A percentile compares a stretch with the other conserved stretches of the same genome.
phyloP scores from a whole-genome alignment of 1,284 basidiomycete genomes.

The Anthracocystis walkeri region DNA sequence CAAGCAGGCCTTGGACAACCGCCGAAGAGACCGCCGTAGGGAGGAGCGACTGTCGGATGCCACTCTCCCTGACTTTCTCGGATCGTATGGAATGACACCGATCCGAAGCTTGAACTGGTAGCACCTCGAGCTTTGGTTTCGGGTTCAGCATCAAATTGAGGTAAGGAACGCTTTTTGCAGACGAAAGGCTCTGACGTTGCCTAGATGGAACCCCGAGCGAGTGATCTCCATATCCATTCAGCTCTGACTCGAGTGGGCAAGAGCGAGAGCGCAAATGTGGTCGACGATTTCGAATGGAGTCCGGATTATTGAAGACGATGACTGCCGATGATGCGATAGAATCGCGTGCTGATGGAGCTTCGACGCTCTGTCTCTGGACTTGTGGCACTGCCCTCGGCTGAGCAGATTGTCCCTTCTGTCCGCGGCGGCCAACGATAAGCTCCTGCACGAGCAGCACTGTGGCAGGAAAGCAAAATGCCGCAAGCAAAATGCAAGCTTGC shows the following conservation, averaged over 20 bases:
- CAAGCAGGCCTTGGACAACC: slow-evolving; percentile 15
- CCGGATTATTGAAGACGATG: neutral
- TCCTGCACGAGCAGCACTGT: slow-evolving; percentile 9
- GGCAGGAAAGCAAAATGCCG: slow-evolving; percentile 20
- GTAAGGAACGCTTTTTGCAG: slow-evolving; percentile 36
- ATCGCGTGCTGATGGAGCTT: slow-evolving; percentile 2
- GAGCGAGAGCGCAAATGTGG: slow-evolving; percentile 26
- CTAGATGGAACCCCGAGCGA: neutral
- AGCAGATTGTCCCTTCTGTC: neutral
- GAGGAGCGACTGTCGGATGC: neutral
- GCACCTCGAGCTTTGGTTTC: slow-evolving; percentile 41
- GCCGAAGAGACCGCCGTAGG: slow-evolving; percentile 2
- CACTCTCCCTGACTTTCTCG: neutral
- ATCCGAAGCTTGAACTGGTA: slow-evolving; percentile 7
- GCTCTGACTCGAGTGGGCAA: slow-evolving; percentile 19
- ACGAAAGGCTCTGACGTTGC: slow-evolving; percentile 15
- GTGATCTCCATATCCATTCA: slow-evolving; percentile 26
- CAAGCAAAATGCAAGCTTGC: slow-evolving; percentile 9
- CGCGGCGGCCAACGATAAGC: neutral
- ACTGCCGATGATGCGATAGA: slow-evolving; percentile 16
- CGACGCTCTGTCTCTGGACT: neutral
- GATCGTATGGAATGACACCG: neutral
- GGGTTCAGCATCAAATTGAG: slow-evolving; percentile 34
- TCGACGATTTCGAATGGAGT: slow-evolving; percentile 8
- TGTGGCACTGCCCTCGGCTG: neutral